Evolutionary conservation across 345 rosid genomes (phyloP).

Genomic region (Pistacia integerrima): DNA sequence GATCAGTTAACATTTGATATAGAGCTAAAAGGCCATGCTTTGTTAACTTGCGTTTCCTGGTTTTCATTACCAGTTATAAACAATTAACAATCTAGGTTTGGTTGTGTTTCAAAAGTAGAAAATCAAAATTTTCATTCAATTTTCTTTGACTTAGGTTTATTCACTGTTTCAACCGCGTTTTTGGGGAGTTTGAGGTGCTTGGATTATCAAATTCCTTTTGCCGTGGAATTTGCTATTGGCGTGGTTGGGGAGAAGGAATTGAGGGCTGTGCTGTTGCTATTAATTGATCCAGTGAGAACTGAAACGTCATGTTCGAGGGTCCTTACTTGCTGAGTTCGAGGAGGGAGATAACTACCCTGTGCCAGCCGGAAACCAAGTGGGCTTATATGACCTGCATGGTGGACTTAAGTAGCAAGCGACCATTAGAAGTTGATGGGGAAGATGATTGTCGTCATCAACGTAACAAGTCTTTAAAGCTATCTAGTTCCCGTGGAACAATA

Average conservation of each 20-base stretch:
- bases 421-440: slow-evolving; percentile 38
- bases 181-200: slow-evolving; percentile 7
- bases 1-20: slow-evolving; percentile 22
- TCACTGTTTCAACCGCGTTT: slow-evolving; percentile 14
- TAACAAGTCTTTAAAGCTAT: slow-evolving; percentile 26
- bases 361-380: slow-evolving; percentile 68
- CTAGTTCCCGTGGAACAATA: slow-evolving; percentile 3
- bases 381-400: slow-evolving; percentile 48
- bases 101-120: background rate
- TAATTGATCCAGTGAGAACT: slow-evolving; percentile 19
- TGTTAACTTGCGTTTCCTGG: too few relatives aligned
- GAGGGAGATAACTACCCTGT: slow-evolving; percentile 66
- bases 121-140: background rate
- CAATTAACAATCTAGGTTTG: background rate
- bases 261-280: background rate
- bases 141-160: slow-evolving; percentile 19
- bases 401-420: slow-evolving; percentile 51
- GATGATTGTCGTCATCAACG: slow-evolving; percentile 17
- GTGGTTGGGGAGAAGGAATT: slow-evolving; percentile 5
- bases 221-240: background rate
- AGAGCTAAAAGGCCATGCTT: background rate
- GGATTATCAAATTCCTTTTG: background rate
- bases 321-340: slow-evolving; percentile 58
- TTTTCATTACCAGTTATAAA: slow-evolving; percentile 3
- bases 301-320: slow-evolving; percentile 72